Percentiles rank a stretch among this genome's conserved stretches.
Evolutionary conservation across 1,284 basidiomycete species (phyloP).

Genomic region (Pisolithus thermaeus): DNA sequence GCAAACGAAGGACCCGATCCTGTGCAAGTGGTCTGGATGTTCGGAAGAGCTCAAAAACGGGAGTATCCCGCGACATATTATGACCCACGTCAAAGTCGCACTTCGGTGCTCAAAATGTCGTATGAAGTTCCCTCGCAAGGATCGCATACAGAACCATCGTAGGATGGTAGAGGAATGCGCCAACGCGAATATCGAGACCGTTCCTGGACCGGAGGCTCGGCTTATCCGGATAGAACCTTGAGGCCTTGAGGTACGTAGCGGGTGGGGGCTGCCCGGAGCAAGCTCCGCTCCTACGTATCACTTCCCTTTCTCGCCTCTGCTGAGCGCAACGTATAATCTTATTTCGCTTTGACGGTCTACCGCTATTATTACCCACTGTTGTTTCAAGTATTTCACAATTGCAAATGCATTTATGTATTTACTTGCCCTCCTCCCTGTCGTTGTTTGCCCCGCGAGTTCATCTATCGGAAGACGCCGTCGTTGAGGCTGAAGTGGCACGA

Average conservation of each 20-base stretch:
- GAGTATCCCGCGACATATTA: constrained; percentile 5
- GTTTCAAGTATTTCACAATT: too few species aligned
- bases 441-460: too few species aligned
- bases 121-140: not conserved
- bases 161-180: not conserved
- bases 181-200: not conserved
- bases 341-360: not conserved
- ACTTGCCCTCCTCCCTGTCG: too few species aligned
- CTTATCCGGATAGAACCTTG: not conserved
- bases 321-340: not conserved
- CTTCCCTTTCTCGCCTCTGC: too few species aligned
- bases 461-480: too few species aligned
- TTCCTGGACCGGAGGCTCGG: not conserved
- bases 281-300: too few species aligned
- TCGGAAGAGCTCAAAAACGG: not conserved
- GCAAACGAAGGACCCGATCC: not conserved
- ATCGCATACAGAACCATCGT: not conserved
- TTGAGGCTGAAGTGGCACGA: too few species aligned
- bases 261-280: too few species aligned
- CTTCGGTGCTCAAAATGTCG: not conserved
- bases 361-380: not conserved
- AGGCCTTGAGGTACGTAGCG: too few species aligned
- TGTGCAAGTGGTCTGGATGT: constrained; percentile 1
- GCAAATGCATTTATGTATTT: too few species aligned
- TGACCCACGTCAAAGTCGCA: constrained; percentile 2